Base-by-base conservation (phyloP, 164 flowering plant species). In the Warburgia ugandensis region DNA sequence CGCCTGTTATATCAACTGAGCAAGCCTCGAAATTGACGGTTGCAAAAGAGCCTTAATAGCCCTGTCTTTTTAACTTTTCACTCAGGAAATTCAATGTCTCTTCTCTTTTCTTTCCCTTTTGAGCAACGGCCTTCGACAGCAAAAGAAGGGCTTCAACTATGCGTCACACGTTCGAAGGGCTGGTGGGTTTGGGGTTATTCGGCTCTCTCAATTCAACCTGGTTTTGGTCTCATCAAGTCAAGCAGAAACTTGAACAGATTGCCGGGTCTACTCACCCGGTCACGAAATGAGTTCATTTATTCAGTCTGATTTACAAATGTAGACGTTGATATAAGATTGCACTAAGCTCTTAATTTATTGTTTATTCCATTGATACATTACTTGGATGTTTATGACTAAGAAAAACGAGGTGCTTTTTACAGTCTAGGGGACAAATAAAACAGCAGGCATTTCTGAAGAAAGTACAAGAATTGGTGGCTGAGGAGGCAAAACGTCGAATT, bases 351-450 rank as follows among this genome's bases (percentile, higher is more conserved):
- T 45, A 17, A 11, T 45, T 41, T 27, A 8, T 20, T 13, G 51
- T n/a, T 17, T 11, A 35, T 6, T 16, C 3, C 41, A 37, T 20
- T 16, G 2, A n/a, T 16, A 37, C 17, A 14, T 6, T 8, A 37
- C 14, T 7, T 37, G 17, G n/a, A 1, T 6, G 13, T 14, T 7
- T 14, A n/a, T 3, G 1, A 11, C 6, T 16, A 20, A 5, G 17
- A 20, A 13, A 5, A 13, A 5, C 17, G 17, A 13, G 1, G 37
- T 33, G 37, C 10, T 9, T 45, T 27, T 45, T 29, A 14, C 54
- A 66, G 73, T 22, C 68, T n/a, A 66, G 50, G 47, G 76, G 63
- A 30, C 59, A 58, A 13, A 43, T 52, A 42, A 63, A 60, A 38
- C 69, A 52, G 25, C 29, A 48, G 39, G 52, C 39, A 3, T 26